A percentile compares a stretch with the other conserved stretches of the same genome.
Conservation (phyloP, 2,329 filamentous ascomycete species). For the Plectosphaerella cucumerina region DNA sequence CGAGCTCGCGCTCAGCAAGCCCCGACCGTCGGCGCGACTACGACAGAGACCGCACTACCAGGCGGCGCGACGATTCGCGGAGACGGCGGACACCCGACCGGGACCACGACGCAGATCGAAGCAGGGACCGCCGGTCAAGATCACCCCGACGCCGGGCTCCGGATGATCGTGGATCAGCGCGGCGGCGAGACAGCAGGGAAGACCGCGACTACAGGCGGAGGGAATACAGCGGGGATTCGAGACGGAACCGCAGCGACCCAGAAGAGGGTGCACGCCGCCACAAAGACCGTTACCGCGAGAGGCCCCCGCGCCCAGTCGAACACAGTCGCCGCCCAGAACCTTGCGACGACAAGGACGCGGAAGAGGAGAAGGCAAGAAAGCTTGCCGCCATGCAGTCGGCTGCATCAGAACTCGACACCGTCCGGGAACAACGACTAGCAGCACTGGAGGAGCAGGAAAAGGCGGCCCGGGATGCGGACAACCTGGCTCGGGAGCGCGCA, state of each 20-base stretch:
- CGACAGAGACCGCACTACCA: slow-evolving; percentile 8
- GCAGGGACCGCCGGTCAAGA: slow-evolving; percentile 3
- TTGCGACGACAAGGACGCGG: slow-evolving; percentile 23
- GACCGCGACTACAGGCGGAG: slow-evolving; percentile 10
- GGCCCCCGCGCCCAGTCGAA: not conserved
- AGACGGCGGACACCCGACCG: slow-evolving; percentile 6
- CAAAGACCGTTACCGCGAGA: not conserved
- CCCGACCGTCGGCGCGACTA: slow-evolving; percentile 26
- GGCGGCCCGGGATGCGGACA: slow-evolving; percentile 61
- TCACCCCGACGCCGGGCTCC: slow-evolving; percentile 10
- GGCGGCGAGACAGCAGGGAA: slow-evolving; percentile 5
- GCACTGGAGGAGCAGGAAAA: slow-evolving; percentile 64
- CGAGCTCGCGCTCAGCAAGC: slow-evolving; percentile 40
- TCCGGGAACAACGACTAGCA: slow-evolving; percentile 63
- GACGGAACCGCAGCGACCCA: slow-evolving; percentile 6
- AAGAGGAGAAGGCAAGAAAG: slow-evolving; percentile 60
- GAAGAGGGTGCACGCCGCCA: no score
- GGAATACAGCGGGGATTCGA: slow-evolving; percentile 10
- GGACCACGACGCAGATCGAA: not conserved
- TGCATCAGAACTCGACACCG: slow-evolving; percentile 65
- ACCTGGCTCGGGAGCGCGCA: slow-evolving; percentile 54
- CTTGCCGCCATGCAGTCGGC: slow-evolving; percentile 71
- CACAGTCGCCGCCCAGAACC: not conserved
- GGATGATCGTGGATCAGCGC: slow-evolving; percentile 7
- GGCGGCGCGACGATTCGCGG: slow-evolving; percentile 11